phyloP scores from a whole-genome alignment of 1,284 basidiomycete species.

The Trichosporon coremiiforme region DNA sequence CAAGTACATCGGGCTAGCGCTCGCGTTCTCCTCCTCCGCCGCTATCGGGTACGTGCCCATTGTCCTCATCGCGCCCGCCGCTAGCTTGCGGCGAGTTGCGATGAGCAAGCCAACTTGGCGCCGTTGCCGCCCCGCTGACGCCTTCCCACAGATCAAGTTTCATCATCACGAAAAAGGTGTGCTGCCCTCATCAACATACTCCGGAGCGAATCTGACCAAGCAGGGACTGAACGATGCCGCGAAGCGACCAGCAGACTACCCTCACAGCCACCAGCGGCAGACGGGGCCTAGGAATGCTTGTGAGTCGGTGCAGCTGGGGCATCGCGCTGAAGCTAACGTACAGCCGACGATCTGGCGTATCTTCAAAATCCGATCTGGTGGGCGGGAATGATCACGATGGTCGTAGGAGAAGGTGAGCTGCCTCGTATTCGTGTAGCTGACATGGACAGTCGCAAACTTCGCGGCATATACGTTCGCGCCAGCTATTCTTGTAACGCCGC shows the following conservation, averaged over 20 bases:
- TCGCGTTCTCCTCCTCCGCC: constrained; percentile 67
- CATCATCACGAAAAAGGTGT: constrained; percentile 94
- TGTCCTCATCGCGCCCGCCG: not conserved
- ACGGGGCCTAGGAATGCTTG: constrained; percentile 64
- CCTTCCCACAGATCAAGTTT: constrained; percentile 62
- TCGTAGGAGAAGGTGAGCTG: constrained; percentile 80
- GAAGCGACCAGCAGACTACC: constrained; percentile 65
- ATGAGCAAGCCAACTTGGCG: not conserved
- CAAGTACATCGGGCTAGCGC: constrained; percentile 84
- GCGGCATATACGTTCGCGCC: constrained; percentile 98
- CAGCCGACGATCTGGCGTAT: constrained; percentile 80
- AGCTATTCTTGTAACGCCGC: constrained; percentile 92
- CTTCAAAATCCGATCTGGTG: constrained; percentile 96
- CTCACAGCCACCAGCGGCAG: constrained; percentile 64
- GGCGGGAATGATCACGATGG: constrained; percentile 90
- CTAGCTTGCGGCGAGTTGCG: not conserved
- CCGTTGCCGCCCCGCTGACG: not conserved
- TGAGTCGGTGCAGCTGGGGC: constrained; percentile 67
- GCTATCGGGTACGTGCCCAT: constrained; percentile 27
- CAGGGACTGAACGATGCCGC: constrained; percentile 82
- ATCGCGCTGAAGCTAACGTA: constrained; percentile 49
- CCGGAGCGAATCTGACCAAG: constrained; percentile 16
- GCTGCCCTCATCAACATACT: constrained; percentile 22
- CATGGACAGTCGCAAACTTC: constrained; percentile 87
- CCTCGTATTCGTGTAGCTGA: no score